A percentile compares a stretch with the other conserved stretches of the same genome.
phyloP scores from a whole-genome alignment of 2,329 filamentous ascomycete species.

The Colletotrichum sp. region DNA sequence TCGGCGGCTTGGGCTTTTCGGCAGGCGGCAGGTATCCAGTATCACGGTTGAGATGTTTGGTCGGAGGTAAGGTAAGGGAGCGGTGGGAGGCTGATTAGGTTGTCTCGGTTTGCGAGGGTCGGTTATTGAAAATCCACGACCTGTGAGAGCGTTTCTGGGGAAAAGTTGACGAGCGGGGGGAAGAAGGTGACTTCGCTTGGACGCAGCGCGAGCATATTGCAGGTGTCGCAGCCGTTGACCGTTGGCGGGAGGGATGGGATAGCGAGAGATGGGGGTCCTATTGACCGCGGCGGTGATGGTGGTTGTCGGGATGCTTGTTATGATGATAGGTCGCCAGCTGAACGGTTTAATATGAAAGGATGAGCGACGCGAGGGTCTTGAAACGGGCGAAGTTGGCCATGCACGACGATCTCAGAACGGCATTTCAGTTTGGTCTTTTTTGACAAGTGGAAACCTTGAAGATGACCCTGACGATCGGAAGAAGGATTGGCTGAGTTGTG shows the following conservation, averaged over 20 bases:
- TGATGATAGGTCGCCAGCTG: background rate
- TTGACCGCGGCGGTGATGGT: background rate
- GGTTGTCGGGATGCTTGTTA: background rate
- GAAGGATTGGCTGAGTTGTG: background rate
- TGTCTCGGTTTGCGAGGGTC: background rate
- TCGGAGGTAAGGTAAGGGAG: background rate
- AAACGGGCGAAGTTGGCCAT: slow-evolving; percentile 2
- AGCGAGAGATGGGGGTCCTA: background rate
- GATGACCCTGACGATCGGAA: slow-evolving; percentile 10
- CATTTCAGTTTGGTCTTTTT: background rate
- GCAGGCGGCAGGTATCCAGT: background rate
- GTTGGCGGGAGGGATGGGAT: background rate
- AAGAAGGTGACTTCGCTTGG: background rate
- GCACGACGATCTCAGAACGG: slow-evolving; percentile 2
- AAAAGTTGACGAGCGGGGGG: background rate
- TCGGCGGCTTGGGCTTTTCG: slow-evolving; percentile 9
- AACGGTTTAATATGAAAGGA: slow-evolving; percentile 6
- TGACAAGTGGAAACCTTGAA: slow-evolving; percentile 3
- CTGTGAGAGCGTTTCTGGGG: slow-evolving; percentile 1
- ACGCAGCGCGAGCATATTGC: background rate
- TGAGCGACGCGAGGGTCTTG: slow-evolving; percentile 8
- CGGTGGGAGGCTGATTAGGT: background rate
- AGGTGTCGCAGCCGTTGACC: background rate
- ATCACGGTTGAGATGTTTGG: background rate
- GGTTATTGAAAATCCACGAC: background rate